Evolutionary conservation across 805 yeast species (phyloP).

Genomic region (Saccharomycopsis babjevae): DNA sequence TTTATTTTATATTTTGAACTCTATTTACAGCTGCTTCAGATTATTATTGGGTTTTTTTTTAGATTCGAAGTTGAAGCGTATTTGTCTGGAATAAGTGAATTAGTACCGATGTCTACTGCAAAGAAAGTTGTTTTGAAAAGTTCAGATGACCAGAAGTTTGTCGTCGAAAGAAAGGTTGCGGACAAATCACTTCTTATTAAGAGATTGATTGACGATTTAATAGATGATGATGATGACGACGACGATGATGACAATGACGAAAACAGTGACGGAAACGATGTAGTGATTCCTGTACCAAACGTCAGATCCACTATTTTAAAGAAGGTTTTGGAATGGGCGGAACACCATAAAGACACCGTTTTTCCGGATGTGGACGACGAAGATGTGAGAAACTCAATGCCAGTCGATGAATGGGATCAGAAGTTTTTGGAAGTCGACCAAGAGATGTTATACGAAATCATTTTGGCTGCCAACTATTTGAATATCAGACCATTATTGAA

Average conservation of each 20-base stretch:
- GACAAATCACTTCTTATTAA: constrained; percentile 78
- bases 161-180: constrained; percentile 72
- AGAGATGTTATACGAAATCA: constrained; percentile 74
- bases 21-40: too few relatives aligned
- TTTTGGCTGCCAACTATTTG: constrained; percentile 70
- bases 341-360: constrained; percentile 75
- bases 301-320: constrained; percentile 79
- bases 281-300: constrained; percentile 82
- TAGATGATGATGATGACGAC: constrained; percentile 30
- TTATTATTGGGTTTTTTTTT: neutral
- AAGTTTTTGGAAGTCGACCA: constrained; percentile 90
- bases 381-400: constrained; percentile 78
- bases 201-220: constrained; percentile 72
- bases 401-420: constrained; percentile 93
- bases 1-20: too few relatives aligned
- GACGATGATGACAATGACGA: constrained; percentile 52
- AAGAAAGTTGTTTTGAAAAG: constrained; percentile 46
- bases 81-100: neutral
- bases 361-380: constrained; percentile 78
- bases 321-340: constrained; percentile 94
- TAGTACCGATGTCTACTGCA: neutral
- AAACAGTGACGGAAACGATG: constrained; percentile 55
- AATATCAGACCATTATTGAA: constrained; percentile 67
- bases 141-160: constrained; percentile 71
- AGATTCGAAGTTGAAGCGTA: too few relatives aligned